phyloP scores from a whole-genome alignment of 306 rosid species.

The Lithocarpus polystachyus region DNA sequence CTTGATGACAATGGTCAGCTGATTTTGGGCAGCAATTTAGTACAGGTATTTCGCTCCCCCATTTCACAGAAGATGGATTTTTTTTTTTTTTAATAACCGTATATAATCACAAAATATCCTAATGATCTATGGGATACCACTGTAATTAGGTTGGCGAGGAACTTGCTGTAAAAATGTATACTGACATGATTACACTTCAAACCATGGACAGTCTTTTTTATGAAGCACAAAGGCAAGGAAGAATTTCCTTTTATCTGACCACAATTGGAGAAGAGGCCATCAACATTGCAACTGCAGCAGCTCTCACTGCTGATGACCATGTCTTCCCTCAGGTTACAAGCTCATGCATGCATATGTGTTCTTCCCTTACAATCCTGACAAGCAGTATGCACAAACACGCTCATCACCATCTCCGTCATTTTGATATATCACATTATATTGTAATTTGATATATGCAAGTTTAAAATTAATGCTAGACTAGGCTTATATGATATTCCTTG shows the following conservation, averaged over 20 bases:
- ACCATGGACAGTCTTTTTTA: constrained; percentile 87
- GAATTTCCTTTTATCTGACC: constrained; percentile 81
- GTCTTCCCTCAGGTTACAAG: constrained; percentile 82
- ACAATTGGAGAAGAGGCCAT: constrained; percentile 82
- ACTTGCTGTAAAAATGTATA: constrained; percentile 67
- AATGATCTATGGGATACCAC: not conserved
- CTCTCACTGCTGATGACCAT: constrained; percentile 59
- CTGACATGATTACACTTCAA: constrained; percentile 75
- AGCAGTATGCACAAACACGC: not conserved
- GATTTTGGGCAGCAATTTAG: constrained; percentile 30
- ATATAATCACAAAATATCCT: not conserved
- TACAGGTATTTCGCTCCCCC: constrained; percentile 42
- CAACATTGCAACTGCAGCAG: constrained; percentile 89
- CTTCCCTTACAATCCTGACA: constrained; percentile 4
- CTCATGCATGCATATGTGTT: not conserved
- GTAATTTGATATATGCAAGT: constrained; percentile 7
- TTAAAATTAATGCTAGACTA: constrained; percentile 8
- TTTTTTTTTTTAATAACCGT: not conserved
- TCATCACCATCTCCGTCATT: not conserved
- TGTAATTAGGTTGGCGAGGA: constrained; percentile 53
- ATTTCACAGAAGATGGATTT: not conserved
- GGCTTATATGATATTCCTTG: constrained; percentile 19
- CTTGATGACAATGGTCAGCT: constrained; percentile 68
- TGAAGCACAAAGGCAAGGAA: constrained; percentile 95
- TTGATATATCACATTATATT: not conserved